Conservation (phyloP, 2,329 filamentous ascomycete genomes). For the Venturia effusa region DNA sequence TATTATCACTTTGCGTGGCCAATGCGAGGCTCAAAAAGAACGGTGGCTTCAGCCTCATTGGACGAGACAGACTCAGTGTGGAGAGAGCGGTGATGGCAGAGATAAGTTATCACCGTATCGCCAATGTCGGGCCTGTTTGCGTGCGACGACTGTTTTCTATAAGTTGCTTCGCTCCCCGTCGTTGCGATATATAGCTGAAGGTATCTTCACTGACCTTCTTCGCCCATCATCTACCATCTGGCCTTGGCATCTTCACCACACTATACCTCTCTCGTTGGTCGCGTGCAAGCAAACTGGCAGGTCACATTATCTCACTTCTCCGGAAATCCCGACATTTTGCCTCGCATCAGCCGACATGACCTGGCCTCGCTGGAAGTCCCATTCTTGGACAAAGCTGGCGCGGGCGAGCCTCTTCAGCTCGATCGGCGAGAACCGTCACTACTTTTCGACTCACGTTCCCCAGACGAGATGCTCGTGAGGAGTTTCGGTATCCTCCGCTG, state of each 20-base stretch:
- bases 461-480: neutral
- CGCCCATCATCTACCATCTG: neutral
- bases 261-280: neutral
- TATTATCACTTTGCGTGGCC: neutral
- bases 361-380: neutral
- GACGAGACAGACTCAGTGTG: neutral
- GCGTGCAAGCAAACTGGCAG: neutral
- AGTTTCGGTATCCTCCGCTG: neutral
- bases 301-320: too few relatives aligned
- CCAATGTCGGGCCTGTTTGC: neutral
- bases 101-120: conserved; percentile 3
- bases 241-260: neutral
- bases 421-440: neutral
- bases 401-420: neutral
- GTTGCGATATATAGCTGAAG: neutral
- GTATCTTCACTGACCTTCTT: neutral
- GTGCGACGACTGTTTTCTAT: neutral
- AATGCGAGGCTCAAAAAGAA: conserved; percentile 4
- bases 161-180: neutral
- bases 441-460: neutral
- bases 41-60: conserved; percentile 1
- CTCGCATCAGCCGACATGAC: neutral
- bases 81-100: conserved; percentile 1
- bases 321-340: neutral
- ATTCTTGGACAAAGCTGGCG: neutral